Percentiles rank a stretch among this genome's conserved stretches.
These are phyloP conservation scores for Trichosanthes truncata DNA, from an alignment of 306 rosid species.

Conservation along the genomic window DNA sequence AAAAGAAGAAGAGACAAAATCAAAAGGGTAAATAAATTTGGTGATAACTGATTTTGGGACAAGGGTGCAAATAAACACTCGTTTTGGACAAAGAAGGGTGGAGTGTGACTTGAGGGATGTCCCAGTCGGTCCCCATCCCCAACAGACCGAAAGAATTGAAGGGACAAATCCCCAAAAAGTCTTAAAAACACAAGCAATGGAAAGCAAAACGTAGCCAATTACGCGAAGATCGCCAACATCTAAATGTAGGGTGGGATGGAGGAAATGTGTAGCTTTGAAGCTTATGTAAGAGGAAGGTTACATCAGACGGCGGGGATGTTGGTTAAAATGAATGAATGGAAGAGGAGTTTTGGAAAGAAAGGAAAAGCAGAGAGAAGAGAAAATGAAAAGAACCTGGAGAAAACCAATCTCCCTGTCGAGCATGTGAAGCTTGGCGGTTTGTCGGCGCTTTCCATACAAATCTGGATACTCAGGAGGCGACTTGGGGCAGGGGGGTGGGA, in stretches of 20 bases:
- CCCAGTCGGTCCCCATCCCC: background rate
- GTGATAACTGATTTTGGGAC: background rate
- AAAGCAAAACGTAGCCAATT: too few species aligned
- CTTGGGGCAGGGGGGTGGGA: conserved; percentile 88
- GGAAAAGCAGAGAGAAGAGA: background rate
- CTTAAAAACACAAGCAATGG: too few species aligned
- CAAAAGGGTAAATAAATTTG: too few species aligned
- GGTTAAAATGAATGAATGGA: too few species aligned
- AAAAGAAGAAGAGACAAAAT: conserved; percentile 7
- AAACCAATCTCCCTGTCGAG: conserved; percentile 75
- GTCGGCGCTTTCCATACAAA: conserved; percentile 91
- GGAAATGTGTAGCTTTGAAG: too few species aligned
- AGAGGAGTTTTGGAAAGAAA: too few species aligned
- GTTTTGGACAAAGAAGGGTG: background rate
- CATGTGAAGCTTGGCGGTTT: conserved; percentile 74
- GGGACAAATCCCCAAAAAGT: too few species aligned
- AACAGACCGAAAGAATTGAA: background rate
- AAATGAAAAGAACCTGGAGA: conserved; percentile 45
- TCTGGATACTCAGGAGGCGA: conserved; percentile 89
- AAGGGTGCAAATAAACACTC: background rate
- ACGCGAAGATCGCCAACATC: too few species aligned
- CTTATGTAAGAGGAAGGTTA: too few species aligned
- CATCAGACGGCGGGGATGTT: too few species aligned
- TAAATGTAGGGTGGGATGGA: too few species aligned
- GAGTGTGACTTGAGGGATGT: background rate